These are phyloP conservation scores for Phlebiopsis gigantea DNA, from an alignment of 768 basidiomycete species.

Conservation along the genomic window DNA sequence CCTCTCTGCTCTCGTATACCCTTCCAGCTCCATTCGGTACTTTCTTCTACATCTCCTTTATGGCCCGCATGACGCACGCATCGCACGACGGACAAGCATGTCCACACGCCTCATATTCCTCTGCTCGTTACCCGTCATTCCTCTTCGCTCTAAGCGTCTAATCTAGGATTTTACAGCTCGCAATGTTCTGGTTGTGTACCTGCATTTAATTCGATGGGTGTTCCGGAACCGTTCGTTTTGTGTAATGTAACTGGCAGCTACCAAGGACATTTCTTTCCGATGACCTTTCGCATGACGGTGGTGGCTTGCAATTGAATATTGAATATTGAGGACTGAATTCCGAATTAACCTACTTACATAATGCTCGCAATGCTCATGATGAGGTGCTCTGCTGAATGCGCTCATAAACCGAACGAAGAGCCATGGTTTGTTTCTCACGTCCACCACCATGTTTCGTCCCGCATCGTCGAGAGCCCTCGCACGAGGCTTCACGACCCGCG, in stretches of 20 bases:
- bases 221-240: slow-evolving; percentile 4
- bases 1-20: slow-evolving; percentile 24
- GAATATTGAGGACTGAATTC: slow-evolving; percentile 10
- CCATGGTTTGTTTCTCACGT: neutral
- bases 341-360: slow-evolving; percentile 1
- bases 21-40: slow-evolving; percentile 18
- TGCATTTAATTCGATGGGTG: slow-evolving; percentile 26
- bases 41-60: slow-evolving; percentile 22
- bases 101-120: slow-evolving; percentile 20
- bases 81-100: slow-evolving; percentile 26
- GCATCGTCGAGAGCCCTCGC: slow-evolving; percentile 16
- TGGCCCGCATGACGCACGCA: slow-evolving; percentile 28
- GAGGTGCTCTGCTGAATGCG: slow-evolving; percentile 9
- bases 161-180: slow-evolving; percentile 16
- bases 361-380: slow-evolving; percentile 14
- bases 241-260: neutral
- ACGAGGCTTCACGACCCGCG: slow-evolving; percentile 25
- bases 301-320: no score
- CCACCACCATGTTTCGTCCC: slow-evolving; percentile 18
- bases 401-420: neutral
- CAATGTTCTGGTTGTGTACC: slow-evolving; percentile 24
- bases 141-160: slow-evolving; percentile 15
- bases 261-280: neutral
- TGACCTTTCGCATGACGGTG: neutral
- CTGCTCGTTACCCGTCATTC: slow-evolving; percentile 14